phyloP scores from a whole-genome alignment of 345 rosid species.

The Fremontodendron californicum region DNA sequence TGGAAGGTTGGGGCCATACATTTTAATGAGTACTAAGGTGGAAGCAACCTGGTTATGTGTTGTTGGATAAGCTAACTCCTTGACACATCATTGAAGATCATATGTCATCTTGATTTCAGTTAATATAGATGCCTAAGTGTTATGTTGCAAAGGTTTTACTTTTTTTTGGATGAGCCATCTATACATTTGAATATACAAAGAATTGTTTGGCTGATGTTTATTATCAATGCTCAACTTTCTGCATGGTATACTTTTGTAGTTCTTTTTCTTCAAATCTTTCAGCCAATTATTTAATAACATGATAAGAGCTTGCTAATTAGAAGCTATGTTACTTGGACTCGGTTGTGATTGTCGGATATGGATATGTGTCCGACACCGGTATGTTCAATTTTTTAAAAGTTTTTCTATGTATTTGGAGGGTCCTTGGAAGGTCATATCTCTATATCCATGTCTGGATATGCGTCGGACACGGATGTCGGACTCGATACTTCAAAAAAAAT shows the following conservation, averaged over 20 bases:
- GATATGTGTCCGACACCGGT: no score
- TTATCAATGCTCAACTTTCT: background rate
- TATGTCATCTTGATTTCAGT: conserved; percentile 12
- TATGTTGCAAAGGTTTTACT: conserved; percentile 8
- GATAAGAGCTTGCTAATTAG: background rate
- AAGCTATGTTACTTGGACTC: no score
- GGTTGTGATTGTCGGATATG: no score
- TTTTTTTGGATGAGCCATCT: conserved; percentile 3
- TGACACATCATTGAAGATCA: no score
- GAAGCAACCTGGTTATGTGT: no score
- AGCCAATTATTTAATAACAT: background rate
- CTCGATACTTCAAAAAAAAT: no score
- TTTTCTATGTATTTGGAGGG: no score
- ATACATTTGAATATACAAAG: conserved; percentile 16
- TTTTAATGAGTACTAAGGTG: conserved; percentile 71
- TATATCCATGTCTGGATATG: no score
- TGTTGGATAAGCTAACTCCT: no score
- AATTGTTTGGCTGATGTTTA: background rate
- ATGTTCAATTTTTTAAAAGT: no score
- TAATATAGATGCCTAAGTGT: background rate
- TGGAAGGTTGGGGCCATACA: conserved; percentile 96
- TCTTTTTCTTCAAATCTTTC: background rate
- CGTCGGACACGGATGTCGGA: no score
- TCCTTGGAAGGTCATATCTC: no score
- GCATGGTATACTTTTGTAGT: background rate